phyloP scores from a whole-genome alignment of 1,284 basidiomycete genomes.

The Agaricales sp. region DNA sequence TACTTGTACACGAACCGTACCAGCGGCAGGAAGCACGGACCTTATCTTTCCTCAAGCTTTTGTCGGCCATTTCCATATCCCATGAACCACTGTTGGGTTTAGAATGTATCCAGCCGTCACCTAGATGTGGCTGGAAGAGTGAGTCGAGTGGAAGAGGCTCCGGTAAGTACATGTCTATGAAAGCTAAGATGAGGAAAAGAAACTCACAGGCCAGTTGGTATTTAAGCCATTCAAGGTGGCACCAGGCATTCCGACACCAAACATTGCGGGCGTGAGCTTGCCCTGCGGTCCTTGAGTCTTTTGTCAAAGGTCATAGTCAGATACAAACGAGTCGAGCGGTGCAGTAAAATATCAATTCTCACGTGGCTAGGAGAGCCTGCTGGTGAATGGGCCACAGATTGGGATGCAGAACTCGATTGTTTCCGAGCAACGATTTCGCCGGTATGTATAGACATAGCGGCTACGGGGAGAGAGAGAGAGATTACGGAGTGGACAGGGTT shows the following conservation, averaged over 20 bases:
- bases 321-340: background rate
- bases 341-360: slow-evolving; percentile 15
- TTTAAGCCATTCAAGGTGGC: slow-evolving; percentile 42
- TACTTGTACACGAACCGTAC: slow-evolving; percentile 19
- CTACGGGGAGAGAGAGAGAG: slow-evolving; percentile 14
- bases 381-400: slow-evolving; percentile 52
- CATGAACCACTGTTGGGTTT: slow-evolving; percentile 46
- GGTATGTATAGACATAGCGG: slow-evolving; percentile 26
- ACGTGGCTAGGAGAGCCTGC: slow-evolving; percentile 47
- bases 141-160: too few relatives aligned
- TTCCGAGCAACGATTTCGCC: slow-evolving; percentile 50
- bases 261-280: slow-evolving; percentile 38
- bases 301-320: slow-evolving; percentile 10
- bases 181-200: slow-evolving; percentile 15
- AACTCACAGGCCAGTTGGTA: slow-evolving; percentile 61
- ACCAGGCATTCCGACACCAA: slow-evolving; percentile 41
- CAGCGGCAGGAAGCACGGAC: slow-evolving; percentile 25
- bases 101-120: slow-evolving; percentile 43
- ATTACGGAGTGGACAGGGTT: slow-evolving; percentile 3
- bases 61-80: slow-evolving; percentile 40
- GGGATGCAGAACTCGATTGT: slow-evolving; percentile 55
- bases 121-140: slow-evolving; percentile 28
- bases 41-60: slow-evolving; percentile 38
- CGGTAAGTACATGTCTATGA: too few relatives aligned
- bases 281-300: slow-evolving; percentile 33